Base-by-base conservation (phyloP, 1,139 yeast species). In the Candida gigantensis region DNA sequence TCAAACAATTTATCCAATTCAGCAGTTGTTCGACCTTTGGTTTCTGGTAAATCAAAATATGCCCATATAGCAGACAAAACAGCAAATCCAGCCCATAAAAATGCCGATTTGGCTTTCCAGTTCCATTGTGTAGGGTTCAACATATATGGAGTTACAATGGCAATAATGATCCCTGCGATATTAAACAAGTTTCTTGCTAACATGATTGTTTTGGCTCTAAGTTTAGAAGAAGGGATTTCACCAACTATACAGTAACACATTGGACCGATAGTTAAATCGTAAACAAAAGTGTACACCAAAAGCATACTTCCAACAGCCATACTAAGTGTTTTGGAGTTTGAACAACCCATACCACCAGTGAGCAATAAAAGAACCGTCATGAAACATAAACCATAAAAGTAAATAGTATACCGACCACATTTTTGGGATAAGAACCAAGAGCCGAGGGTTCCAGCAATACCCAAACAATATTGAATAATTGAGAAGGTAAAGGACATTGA, bases 51-150 rank as follows among this genome's bases (percentile, higher is more conserved):
- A 34, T 77, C 70, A 54, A 77, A 78, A 54, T 54, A 75, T 27
- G 62, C 50, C 82, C 82, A 73, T 32, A 65, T 40, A 20, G 60
- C 52, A 34, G 64, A 57, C 18, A 60, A n/a, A 4, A 71, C 41
- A 17, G 74, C 61, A 35, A 75, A 57, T 0, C 74, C 83, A 14
- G 74, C 79, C 72, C 77, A 79, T 51, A 79, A 67, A 51, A 76
- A 75, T 2, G 78, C 84, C 12, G 79, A 66, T 54, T 79, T 78
- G 24, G 81, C 84, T 41, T 72, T 65, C 79, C 79, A 68, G 48
- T 76, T 68, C 67, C 79, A 77, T 7, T 74, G 73, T 11, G 70
- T 64, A 3, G 80, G 77, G 52, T 77, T 78, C 52, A 80, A 65
- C 81, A 79, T 72, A 51, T 77, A 74, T 11, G 85, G 84, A 39